Evolutionary conservation across 1,284 basidiomycete genomes (phyloP).

Genomic region (Ceratobasidium sp.): DNA sequence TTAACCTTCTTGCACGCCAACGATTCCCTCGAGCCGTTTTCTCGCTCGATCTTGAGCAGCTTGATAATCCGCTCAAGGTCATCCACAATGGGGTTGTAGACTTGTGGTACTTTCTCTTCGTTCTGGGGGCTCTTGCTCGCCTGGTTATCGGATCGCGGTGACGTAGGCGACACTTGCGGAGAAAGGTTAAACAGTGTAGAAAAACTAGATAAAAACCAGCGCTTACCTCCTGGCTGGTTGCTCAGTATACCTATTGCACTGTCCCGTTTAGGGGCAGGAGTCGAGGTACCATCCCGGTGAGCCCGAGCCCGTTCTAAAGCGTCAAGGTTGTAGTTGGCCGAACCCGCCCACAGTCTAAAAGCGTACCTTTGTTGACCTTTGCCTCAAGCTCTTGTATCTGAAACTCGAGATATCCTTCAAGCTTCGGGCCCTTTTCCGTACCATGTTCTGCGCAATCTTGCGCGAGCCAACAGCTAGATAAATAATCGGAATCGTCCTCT

Average conservation of each 20-base stretch:
- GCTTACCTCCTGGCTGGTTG: background rate
- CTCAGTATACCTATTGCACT: background rate
- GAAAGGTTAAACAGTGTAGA: background rate
- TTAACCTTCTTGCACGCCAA: background rate
- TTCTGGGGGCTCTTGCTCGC: background rate
- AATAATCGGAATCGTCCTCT: conserved; percentile 36
- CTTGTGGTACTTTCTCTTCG: background rate
- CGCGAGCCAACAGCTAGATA: conserved; percentile 43
- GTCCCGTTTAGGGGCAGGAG: background rate
- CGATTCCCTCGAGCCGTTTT: background rate
- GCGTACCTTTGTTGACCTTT: background rate
- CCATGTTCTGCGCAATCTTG: conserved; percentile 23
- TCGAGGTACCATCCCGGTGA: too few species aligned
- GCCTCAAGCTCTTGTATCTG: conserved; percentile 1
- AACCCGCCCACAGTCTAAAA: background rate
- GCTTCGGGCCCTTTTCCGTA: background rate
- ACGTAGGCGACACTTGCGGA: too few species aligned
- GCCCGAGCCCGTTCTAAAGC: too few species aligned
- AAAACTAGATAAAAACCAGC: background rate
- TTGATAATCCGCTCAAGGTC: conserved; percentile 25
- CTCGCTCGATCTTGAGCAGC: conserved; percentile 17
- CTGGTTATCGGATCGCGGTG: too few species aligned
- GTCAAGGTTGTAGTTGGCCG: too few species aligned
- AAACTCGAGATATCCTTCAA: conserved; percentile 22
- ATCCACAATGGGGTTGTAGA: conserved; percentile 5